Evolutionary conservation across 2,329 filamentous ascomycete genomes (phyloP), one percentile per base, ranked within the genome.

Genomic region (Cladophialophora yegresii): DNA sequence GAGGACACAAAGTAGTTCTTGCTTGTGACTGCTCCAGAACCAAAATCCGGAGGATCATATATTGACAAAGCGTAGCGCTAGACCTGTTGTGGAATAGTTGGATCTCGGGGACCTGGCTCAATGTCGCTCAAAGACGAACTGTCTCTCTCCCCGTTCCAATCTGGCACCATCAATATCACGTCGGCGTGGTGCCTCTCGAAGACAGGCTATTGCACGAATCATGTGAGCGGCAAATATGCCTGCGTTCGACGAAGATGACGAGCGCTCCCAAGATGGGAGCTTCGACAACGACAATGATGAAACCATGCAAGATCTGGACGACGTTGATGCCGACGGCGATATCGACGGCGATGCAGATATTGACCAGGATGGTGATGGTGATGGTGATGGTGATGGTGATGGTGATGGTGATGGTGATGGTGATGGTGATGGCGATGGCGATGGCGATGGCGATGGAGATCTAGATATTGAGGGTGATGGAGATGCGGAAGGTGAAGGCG

Each of bases 241-340:
- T 36, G 68, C 73, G n/a, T 72, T 75, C 59, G 70, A 71, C 33
- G 73, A 73, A 5, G 78, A 81, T 40, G 79, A 80, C 36, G 56
- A 62, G 53, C 54, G 64, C n/a, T 81, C 80, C 50, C 79, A 78
- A 71, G 78, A 81, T 68, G 79, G 77, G 63, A 80, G 77, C 70
- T 81, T 79, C 30, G 80, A 82, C 64, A 81, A 82, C 57, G 80
- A 81, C 61, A 75, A 76, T 63, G 79, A 81, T 28, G 79, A 81
- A 45, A 75, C 75, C 30, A 78, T 80, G 74, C 73, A 77, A 66
- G 78, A 81, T 62, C 73, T 74, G 40, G 74, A 75, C 8, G 79
- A 77, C 16, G 77, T 40, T 49, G 76, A 77, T 43, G 71, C 67
- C 20, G 76, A 78, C 54, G 74, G 65, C 2, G 78, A 81, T 66